Evolutionary conservation across 306 rosid genomes (phyloP).

Genomic region (Quercus bicolor): DNA sequence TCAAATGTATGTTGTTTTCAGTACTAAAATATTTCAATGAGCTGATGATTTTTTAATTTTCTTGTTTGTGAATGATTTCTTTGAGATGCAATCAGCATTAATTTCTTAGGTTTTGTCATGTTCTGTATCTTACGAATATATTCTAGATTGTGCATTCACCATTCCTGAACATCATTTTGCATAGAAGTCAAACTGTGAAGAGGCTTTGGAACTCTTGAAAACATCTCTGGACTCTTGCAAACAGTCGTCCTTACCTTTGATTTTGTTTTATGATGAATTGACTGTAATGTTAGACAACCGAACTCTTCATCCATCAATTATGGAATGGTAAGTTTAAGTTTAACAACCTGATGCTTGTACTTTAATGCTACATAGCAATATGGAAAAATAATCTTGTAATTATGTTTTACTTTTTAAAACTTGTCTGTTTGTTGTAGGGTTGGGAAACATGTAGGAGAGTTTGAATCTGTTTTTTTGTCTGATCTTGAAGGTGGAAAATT

Average conservation of each 20-base stretch:
- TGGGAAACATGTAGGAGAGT: slow-evolving; percentile 37
- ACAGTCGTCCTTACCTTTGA: slow-evolving; percentile 31
- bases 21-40: background rate
- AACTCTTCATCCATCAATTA: slow-evolving; percentile 27
- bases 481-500: slow-evolving; percentile 35
- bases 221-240: slow-evolving; percentile 35
- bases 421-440: slow-evolving; percentile 25
- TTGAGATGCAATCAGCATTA: background rate
- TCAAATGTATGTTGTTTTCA: background rate
- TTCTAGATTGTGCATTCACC: background rate
- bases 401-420: background rate
- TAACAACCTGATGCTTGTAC: background rate
- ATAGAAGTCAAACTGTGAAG: slow-evolving; percentile 39
- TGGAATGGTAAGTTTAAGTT: slow-evolving; percentile 30
- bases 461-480: slow-evolving; percentile 32
- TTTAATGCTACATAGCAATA: background rate
- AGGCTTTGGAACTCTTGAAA: slow-evolving; percentile 41
- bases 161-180: background rate
- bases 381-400: background rate
- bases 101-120: background rate
- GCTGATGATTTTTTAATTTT: background rate
- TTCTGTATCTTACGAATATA: background rate
- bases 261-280: slow-evolving; percentile 39
- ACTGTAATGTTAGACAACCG: slow-evolving; percentile 23
- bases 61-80: background rate